Conservation (phyloP, 2,329 filamentous ascomycete genomes). For the Colletotrichum lini region DNA sequence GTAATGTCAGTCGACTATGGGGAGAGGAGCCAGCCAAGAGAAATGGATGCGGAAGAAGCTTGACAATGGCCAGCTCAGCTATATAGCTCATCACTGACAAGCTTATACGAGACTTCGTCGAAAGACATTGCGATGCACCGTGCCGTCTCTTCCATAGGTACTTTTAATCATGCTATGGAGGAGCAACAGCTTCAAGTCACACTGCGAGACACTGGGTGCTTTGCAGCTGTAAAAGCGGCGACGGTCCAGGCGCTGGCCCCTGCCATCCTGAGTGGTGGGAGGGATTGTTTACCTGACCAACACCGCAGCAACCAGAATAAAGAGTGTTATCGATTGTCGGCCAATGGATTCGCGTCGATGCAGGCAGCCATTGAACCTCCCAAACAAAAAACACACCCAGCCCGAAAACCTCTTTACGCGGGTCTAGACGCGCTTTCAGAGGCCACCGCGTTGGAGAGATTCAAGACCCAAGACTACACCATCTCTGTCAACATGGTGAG, state of each 20-base stretch:
- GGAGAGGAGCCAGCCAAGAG: too few relatives aligned
- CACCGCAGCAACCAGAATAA: constrained; percentile 40
- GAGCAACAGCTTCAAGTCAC: neutral
- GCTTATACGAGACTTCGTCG: too few relatives aligned
- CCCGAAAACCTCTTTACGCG: constrained; percentile 42
- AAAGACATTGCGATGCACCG: too few relatives aligned
- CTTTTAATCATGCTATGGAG: neutral
- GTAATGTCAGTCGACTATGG: too few relatives aligned
- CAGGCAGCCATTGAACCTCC: constrained; percentile 26
- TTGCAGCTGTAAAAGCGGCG: constrained; percentile 28
- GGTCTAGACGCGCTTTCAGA: constrained; percentile 34
- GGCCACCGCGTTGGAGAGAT: constrained; percentile 15
- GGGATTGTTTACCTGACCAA: constrained; percentile 34
- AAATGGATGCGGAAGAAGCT: too few relatives aligned
- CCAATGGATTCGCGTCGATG: constrained; percentile 36
- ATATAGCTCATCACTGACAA: too few relatives aligned
- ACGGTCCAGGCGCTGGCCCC: neutral
- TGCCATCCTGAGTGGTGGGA: constrained; percentile 10
- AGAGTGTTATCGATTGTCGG: constrained; percentile 38
- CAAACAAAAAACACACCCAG: constrained; percentile 32
- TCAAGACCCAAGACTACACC: constrained; percentile 1
- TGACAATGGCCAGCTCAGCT: too few relatives aligned
- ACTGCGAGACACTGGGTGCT: neutral
- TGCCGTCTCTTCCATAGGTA: too few relatives aligned
- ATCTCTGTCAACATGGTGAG: constrained; percentile 24